Conservation (phyloP, 805 yeast genomes). For the Lachancea kluyveri region DNA sequence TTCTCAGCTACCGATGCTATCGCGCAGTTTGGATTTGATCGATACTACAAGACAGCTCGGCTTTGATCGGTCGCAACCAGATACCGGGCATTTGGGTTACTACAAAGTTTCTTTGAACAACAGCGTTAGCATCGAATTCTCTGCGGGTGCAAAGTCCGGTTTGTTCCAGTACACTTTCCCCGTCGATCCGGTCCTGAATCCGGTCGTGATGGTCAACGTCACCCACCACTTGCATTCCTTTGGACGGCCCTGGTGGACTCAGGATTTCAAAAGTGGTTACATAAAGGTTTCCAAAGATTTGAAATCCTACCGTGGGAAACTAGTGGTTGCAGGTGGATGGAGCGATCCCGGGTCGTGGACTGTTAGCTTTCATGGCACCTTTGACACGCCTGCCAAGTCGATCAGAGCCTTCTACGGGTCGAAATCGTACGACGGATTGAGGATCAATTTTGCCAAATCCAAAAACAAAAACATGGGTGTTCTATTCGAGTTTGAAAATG, state of each 20-base stretch:
- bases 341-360: constrained; percentile 28
- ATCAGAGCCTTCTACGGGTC: constrained; percentile 13
- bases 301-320: constrained; percentile 22
- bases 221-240: constrained; percentile 29
- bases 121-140: constrained; percentile 24
- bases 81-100: constrained; percentile 24
- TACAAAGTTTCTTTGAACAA: constrained; percentile 21
- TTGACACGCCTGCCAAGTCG: constrained; percentile 16
- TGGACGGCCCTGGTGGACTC: constrained; percentile 31
- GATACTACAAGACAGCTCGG: constrained; percentile 12
- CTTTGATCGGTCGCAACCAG: constrained; percentile 14
- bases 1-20: constrained; percentile 27
- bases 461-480: constrained; percentile 22
- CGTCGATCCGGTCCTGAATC: constrained; percentile 4
- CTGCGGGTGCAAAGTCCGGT: constrained; percentile 27
- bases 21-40: constrained; percentile 6
- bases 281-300: constrained; percentile 13
- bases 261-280: constrained; percentile 27
- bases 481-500: constrained; percentile 20
- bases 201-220: constrained; percentile 23
- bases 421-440: constrained; percentile 3
- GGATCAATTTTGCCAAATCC: constrained; percentile 5
- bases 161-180: constrained; percentile 25
- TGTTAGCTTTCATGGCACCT: constrained; percentile 29
- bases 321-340: constrained; percentile 31